Base-by-base conservation (phyloP, 2,329 filamentous ascomycete species). In the Aspergillus niger region DNA sequence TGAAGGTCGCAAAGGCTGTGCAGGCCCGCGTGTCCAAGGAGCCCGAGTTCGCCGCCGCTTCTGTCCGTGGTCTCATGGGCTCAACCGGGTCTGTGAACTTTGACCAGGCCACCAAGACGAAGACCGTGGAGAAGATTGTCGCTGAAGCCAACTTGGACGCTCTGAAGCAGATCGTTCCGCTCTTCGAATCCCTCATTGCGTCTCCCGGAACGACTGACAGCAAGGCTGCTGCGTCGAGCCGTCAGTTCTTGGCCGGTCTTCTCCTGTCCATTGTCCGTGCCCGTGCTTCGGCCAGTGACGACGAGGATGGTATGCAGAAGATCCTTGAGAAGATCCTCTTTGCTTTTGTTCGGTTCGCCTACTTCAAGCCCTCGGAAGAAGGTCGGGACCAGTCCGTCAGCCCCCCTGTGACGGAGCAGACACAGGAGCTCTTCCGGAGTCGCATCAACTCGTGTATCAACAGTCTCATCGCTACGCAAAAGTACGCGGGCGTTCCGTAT, bases 91-190 rank as follows among this genome's bases (percentile, higher is more conserved):
- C 84, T 1, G 87, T 91, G 66, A 91, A 90, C 71, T 95, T 98
- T 70, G 95, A 98, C 71, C 88, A 91, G 64, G 82, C 90, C 59
- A 96, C 93, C 0, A 95, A 90, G 73, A 90, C 89, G 2, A 96
- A 94, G 77, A 94, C 91, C 0, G 80, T 97, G 1, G 91, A 96
- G 67, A 89, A 85, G 63, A 81, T 95, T 2, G 77, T 96, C 4
- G 82, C 86, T 55, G 82, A 83, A 47, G 83, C 86, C 8, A 84
- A 85, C 60, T 68, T 76, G n/a, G 72, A 79, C 26, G 76, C 78
- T 8, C 65, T 86, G 24, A 76, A 81, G 3, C 74, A 83, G 20
- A 85, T 88, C 36, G 80, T 88, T 22, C 81, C 85, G 7, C 73
- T 83, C 10, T 74, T 86, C 36, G 77, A 79, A 48, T 70, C 75